Percentiles rank a stretch among this genome's conserved stretches.
Evolutionary conservation across 306 rosid species (phyloP).

Genomic region (Medicago arabica): DNA sequence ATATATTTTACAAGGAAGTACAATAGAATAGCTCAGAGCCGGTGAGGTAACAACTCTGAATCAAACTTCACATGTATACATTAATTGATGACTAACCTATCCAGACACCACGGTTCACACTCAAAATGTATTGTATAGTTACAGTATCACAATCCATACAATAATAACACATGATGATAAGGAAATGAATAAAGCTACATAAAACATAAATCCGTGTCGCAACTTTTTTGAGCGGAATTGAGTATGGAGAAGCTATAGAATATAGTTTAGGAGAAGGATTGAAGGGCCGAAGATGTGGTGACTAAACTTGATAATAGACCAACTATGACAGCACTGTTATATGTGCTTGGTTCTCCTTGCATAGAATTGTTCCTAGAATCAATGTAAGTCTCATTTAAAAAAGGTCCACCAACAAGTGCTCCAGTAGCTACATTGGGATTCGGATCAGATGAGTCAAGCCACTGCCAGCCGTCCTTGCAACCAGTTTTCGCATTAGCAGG

Average conservation of each 20-base stretch:
- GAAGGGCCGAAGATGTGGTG: constrained; percentile 80
- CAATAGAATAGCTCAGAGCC: constrained; percentile 36
- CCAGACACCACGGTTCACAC: constrained; percentile 28
- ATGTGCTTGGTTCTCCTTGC: constrained; percentile 95
- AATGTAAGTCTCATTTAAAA: constrained; percentile 70
- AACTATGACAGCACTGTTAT: constrained; percentile 83
- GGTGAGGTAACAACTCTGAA: constrained; percentile 39
- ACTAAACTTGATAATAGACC: constrained; percentile 94
- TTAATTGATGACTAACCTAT: constrained; percentile 30
- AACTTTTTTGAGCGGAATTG: neutral
- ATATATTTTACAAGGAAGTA: constrained; percentile 28
- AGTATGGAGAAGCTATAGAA: neutral
- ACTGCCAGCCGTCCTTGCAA: constrained; percentile 83
- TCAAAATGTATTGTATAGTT: constrained; percentile 28
- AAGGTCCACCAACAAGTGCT: constrained; percentile 97
- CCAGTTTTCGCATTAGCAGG: constrained; percentile 60
- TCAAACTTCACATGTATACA: constrained; percentile 35
- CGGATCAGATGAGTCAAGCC: constrained; percentile 68
- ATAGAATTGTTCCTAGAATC: constrained; percentile 82
- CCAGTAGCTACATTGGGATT: constrained; percentile 92
- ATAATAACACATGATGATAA: constrained; percentile 13
- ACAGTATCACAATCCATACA: constrained; percentile 28
- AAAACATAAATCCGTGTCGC: neutral
- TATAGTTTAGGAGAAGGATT: constrained; percentile 61
- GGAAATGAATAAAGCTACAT: constrained; percentile 45